A percentile compares a stretch with the other conserved stretches of the same genome.
phyloP scores from a whole-genome alignment of 257 asterid species.

The Nicotiana otophora region DNA sequence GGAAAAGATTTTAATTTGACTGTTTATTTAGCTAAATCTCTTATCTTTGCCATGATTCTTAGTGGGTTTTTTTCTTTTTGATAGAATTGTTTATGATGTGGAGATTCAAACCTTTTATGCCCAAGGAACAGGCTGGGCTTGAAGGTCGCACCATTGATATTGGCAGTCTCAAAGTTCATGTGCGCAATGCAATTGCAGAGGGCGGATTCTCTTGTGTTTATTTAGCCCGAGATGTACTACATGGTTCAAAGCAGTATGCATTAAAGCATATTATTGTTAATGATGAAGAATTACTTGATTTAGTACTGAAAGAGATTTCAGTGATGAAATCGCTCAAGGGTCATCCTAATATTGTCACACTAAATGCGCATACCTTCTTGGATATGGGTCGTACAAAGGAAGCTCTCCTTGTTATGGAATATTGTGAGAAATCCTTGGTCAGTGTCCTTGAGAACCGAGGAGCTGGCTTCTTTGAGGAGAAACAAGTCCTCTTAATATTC shows the following conservation, averaged over 20 bases:
- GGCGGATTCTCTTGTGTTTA: constrained; percentile 98
- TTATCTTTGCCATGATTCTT: neutral
- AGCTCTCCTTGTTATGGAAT: constrained; percentile 92
- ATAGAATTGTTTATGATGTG: constrained; percentile 47
- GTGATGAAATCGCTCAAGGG: constrained; percentile 91
- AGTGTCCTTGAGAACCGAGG: constrained; percentile 87
- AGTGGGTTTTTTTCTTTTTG: neutral
- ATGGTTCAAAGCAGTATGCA: constrained; percentile 89
- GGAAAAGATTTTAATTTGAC: neutral
- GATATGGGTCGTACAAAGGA: constrained; percentile 97
- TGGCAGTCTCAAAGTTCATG: constrained; percentile 73
- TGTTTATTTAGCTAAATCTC: neutral
- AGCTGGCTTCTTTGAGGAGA: constrained; percentile 90
- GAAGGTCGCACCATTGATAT: constrained; percentile 91
- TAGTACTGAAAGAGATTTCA: constrained; percentile 71
- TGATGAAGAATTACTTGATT: constrained; percentile 76
- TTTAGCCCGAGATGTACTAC: constrained; percentile 68
- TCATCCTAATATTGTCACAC: constrained; percentile 84
- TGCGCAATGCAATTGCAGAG: constrained; percentile 83
- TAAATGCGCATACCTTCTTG: constrained; percentile 61
- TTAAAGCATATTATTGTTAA: constrained; percentile 86
- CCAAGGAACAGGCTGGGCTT: constrained; percentile 88
- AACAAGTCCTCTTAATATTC: constrained; percentile 67
- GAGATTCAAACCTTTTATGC: constrained; percentile 80
- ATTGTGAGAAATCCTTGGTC: constrained; percentile 82